A percentile compares a stretch with the other conserved stretches of the same genome.
Evolutionary conservation across 495 filamentous ascomycete species (phyloP).

Genomic region (Aeminium ludgeri): DNA sequence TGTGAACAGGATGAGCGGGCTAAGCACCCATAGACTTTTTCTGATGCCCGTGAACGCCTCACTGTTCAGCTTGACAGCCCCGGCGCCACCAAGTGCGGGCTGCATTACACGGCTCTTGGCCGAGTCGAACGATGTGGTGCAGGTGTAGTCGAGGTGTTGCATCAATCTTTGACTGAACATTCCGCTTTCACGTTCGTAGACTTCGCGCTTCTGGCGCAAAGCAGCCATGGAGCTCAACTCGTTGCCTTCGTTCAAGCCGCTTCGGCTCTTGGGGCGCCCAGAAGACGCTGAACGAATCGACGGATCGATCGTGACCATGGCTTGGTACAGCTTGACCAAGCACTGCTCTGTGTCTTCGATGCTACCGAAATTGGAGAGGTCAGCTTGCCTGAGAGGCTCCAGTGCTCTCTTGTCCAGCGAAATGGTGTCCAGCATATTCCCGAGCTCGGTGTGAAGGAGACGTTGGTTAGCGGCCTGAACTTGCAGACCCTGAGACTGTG

Average conservation of each 20-base stretch:
- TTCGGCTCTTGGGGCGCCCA: constrained; percentile 11
- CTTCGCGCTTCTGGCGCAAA: constrained; percentile 80
- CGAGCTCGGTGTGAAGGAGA: constrained; percentile 72
- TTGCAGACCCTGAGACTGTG: constrained; percentile 88
- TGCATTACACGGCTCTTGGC: constrained; percentile 34
- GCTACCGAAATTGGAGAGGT: constrained; percentile 51
- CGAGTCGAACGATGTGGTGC: constrained; percentile 54
- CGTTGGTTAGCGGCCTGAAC: constrained; percentile 96
- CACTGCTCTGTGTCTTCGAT: constrained; percentile 59
- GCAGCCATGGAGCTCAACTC: constrained; percentile 82
- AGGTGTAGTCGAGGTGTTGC: constrained; percentile 64
- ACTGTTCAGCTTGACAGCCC: constrained; percentile 32
- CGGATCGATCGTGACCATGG: constrained; percentile 88
- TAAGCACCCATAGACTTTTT: constrained; percentile 60
- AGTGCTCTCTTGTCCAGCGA: constrained; percentile 66
- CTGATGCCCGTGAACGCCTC: constrained; percentile 36
- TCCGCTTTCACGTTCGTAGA: constrained; percentile 54
- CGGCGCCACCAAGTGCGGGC: constrained; percentile 23
- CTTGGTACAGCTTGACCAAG: constrained; percentile 71
- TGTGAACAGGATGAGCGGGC: constrained; percentile 68
- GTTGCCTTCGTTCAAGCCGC: constrained; percentile 49
- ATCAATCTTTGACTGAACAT: constrained; percentile 61
- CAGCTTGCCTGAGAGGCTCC: constrained; percentile 52
- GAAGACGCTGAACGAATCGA: constrained; percentile 31
- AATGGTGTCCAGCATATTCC: constrained; percentile 65